Evolutionary conservation across 371 early-diverging fungal genomes (phyloP).

Genomic region (Circinella umbellata): DNA sequence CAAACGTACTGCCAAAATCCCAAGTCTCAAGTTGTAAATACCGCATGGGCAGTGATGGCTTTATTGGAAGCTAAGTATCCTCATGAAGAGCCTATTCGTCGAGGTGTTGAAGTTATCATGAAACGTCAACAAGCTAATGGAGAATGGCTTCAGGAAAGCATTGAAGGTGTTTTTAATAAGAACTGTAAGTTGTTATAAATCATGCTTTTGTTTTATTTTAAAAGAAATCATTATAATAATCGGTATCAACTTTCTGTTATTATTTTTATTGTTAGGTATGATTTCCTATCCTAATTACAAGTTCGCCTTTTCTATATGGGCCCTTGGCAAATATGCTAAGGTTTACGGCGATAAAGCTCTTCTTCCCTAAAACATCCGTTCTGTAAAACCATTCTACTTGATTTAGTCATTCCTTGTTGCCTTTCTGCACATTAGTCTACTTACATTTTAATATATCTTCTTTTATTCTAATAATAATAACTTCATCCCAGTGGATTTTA

Average conservation of each 20-base stretch:
- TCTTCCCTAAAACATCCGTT: constrained; percentile 1
- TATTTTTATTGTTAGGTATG: constrained; percentile 40
- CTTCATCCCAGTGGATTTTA: too few species aligned
- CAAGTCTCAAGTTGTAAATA: constrained; percentile 90
- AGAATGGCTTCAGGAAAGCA: constrained; percentile 95
- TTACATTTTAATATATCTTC: too few species aligned
- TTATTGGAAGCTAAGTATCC: constrained; percentile 92
- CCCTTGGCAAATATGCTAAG: constrained; percentile 87
- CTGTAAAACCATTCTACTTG: too few species aligned
- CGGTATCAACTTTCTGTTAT: too few species aligned
- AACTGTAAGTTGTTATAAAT: constrained; percentile 55
- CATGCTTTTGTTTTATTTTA: too few species aligned
- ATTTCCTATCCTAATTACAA: constrained; percentile 98
- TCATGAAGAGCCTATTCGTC: constrained; percentile 70
- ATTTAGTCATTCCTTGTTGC: too few species aligned
- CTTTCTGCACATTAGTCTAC: too few species aligned
- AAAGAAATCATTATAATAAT: too few species aligned
- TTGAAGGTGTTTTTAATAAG: constrained; percentile 98
- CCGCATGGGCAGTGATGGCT: constrained; percentile 87
- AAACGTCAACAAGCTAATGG: constrained; percentile 86
- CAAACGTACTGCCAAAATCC: constrained; percentile 69
- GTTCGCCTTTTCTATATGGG: constrained; percentile 94
- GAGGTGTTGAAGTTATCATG: constrained; percentile 86
- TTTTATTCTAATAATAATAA: too few species aligned
- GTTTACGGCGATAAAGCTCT: constrained; percentile 59